A percentile compares a stretch with the other conserved stretches of the same genome.
Conservation (phyloP, 345 rosid species). For the Combretum micranthum region DNA sequence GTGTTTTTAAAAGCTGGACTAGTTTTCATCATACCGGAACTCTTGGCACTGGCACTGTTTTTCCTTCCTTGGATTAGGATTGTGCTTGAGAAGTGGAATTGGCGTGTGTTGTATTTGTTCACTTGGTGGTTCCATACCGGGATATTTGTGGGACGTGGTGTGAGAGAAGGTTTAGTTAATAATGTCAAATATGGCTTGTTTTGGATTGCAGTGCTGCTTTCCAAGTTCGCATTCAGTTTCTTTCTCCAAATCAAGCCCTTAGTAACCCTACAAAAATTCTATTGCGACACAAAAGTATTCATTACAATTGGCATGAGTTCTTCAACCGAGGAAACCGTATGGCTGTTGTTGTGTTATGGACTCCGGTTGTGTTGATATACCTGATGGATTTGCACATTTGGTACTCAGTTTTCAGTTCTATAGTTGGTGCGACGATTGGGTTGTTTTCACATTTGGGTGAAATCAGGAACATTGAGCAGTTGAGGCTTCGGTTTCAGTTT, state of each 20-base stretch:
- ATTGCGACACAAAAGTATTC: conserved; percentile 14
- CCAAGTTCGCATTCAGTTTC: conserved; percentile 77
- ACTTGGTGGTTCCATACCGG: conserved; percentile 92
- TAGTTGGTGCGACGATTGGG: conserved; percentile 61
- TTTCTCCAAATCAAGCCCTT: conserved; percentile 74
- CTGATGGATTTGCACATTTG: conserved; percentile 84
- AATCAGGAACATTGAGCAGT: conserved; percentile 74
- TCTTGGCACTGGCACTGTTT: conserved; percentile 63
- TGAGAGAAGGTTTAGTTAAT: conserved; percentile 80
- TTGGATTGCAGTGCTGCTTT: conserved; percentile 52
- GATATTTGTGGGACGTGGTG: conserved; percentile 78
- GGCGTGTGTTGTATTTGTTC: conserved; percentile 44
- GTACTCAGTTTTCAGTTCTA: conserved; percentile 72
- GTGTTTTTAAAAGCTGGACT: conserved; percentile 59
- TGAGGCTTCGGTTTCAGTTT: conserved; percentile 88
- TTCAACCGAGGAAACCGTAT: conserved; percentile 53
- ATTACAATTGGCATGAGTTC: conserved; percentile 68
- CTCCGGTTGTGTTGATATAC: conserved; percentile 70
- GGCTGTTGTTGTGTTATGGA: conserved; percentile 58
- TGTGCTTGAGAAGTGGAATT: conserved; percentile 60
- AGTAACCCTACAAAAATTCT: conserved; percentile 63
- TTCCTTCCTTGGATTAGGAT: conserved; percentile 82
- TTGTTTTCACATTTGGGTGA: conserved; percentile 87
- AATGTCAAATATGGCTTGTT: conserved; percentile 70
- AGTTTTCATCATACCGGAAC: conserved; percentile 64